Conservation (phyloP, 257 asterid species). For the Salvia splendens region DNA sequence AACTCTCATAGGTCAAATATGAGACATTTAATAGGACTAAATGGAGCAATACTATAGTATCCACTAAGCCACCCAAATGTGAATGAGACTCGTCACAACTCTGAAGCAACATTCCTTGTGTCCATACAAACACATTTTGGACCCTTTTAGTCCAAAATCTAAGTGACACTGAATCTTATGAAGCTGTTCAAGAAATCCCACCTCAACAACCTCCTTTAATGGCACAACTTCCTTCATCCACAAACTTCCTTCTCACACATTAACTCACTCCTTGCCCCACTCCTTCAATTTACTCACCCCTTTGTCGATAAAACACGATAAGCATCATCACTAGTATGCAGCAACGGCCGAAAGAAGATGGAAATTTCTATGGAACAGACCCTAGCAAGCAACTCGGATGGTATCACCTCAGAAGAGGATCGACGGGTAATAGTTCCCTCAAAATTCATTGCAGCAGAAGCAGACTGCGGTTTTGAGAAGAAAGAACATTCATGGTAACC, state of each 20-base stretch:
- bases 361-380: slow-evolving; percentile 31
- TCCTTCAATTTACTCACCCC: slow-evolving; percentile 5
- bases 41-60: not conserved
- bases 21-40: no score
- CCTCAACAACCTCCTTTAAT: slow-evolving; percentile 44
- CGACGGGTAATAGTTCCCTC: slow-evolving; percentile 46
- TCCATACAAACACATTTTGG: slow-evolving; percentile 21
- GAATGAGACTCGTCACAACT: slow-evolving; percentile 35
- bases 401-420: slow-evolving; percentile 28
- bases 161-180: slow-evolving; percentile 26
- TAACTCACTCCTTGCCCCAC: slow-evolving; percentile 37
- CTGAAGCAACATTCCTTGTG: slow-evolving; percentile 41
- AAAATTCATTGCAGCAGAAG: slow-evolving; percentile 34
- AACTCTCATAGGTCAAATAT: no score
- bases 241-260: slow-evolving; percentile 47
- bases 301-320: slow-evolving; percentile 5
- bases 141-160: slow-evolving; percentile 20
- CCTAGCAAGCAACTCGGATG: slow-evolving; percentile 36
- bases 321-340: slow-evolving; percentile 25
- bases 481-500: slow-evolving; percentile 74
- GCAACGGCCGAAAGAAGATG: slow-evolving; percentile 17
- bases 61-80: slow-evolving; percentile 32
- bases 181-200: slow-evolving; percentile 26
- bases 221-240: slow-evolving; percentile 41
- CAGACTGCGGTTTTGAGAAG: slow-evolving; percentile 52